Evolutionary conservation across 1,139 yeast species (phyloP).

Genomic region (Geotrichum europaeum): DNA sequence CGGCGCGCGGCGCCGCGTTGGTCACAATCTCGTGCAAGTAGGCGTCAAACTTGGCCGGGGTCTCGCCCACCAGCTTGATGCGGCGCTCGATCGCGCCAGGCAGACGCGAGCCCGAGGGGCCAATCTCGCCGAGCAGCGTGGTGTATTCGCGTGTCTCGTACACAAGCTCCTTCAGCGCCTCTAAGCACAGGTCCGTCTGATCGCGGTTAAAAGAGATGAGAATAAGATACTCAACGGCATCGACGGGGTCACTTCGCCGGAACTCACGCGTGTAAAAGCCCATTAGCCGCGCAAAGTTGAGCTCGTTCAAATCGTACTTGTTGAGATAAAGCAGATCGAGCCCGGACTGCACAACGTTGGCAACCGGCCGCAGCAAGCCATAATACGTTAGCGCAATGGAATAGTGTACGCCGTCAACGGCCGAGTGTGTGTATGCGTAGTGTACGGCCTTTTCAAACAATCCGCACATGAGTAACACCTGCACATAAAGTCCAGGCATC

Average conservation of each 20-base stretch:
- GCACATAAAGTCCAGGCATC: conserved; percentile 66
- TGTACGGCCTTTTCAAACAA: conserved; percentile 77
- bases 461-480: conserved; percentile 68
- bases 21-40: conserved; percentile 68
- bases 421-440: conserved; percentile 59
- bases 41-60: conserved; percentile 48
- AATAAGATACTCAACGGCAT: conserved; percentile 82
- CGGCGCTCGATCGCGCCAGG: conserved; percentile 86
- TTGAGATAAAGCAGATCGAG: conserved; percentile 23
- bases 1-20: conserved; percentile 79
- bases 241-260: conserved; percentile 78
- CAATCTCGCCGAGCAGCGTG: conserved; percentile 71
- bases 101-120: conserved; percentile 65
- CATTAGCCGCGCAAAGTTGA: conserved; percentile 37
- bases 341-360: conserved; percentile 25
- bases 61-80: conserved; percentile 56
- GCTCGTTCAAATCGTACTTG: conserved; percentile 25
- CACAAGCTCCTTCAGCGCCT: conserved; percentile 76
- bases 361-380: conserved; percentile 55
- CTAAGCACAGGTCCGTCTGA: conserved; percentile 57
- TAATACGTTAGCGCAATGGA: conserved; percentile 76
- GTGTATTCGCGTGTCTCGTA: conserved; percentile 82
- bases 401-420: conserved; percentile 87
- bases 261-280: conserved; percentile 64
- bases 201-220: conserved; percentile 54